Conservation (phyloP, 768 basidiomycete species). For the Russula lepida region DNA sequence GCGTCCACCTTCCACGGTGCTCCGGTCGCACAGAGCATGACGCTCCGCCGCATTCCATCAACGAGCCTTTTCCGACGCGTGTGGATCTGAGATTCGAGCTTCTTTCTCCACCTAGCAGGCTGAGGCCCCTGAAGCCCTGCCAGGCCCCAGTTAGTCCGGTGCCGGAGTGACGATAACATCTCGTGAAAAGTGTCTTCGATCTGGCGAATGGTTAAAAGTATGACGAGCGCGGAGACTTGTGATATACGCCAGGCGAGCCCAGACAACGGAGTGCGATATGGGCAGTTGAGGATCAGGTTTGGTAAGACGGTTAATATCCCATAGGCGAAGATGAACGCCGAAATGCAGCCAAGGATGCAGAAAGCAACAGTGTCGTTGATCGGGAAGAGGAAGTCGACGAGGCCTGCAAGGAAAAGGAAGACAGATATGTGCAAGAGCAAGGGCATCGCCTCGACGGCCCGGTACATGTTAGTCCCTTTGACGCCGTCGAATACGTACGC, state of each 20-base stretch:
- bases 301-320: neutral
- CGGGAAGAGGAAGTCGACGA: constrained; percentile 2
- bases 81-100: neutral
- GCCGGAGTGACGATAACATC: neutral
- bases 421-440: neutral
- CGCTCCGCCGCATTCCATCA: neutral
- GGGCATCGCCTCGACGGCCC: neutral
- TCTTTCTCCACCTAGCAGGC: neutral
- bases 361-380: neutral
- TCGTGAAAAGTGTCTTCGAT: neutral
- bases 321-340: neutral
- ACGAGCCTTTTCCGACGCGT: neutral
- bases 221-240: neutral
- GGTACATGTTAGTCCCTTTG: neutral
- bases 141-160: neutral
- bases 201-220: neutral
- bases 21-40: neutral
- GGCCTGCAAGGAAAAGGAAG: constrained; percentile 2
- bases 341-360: neutral
- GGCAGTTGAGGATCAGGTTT: neutral
- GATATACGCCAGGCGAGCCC: neutral
- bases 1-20: neutral
- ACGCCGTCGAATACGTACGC: neutral
- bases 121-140: neutral
- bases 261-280: constrained; percentile 4